Conservation (phyloP, 495 filamentous ascomycete species). For the Opeltia flavorubescens region DNA sequence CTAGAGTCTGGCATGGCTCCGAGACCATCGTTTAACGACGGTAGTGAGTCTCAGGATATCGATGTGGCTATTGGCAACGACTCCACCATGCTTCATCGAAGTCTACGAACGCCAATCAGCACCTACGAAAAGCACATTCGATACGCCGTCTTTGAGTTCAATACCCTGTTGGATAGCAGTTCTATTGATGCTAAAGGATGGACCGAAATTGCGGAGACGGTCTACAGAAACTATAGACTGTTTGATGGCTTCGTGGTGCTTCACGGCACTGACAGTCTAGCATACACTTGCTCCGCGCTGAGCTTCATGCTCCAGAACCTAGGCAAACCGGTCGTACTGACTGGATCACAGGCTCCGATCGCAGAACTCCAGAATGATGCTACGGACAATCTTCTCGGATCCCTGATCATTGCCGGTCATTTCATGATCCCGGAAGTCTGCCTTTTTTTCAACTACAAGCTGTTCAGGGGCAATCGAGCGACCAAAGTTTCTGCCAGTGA, state of each 20-base stretch:
- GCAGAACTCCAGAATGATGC: constrained; percentile 87
- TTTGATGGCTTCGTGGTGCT: constrained; percentile 93
- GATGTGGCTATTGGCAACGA: constrained; percentile 38
- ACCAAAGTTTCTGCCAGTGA: constrained; percentile 81
- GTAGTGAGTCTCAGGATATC: constrained; percentile 40
- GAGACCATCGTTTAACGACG: constrained; percentile 81
- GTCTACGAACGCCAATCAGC: constrained; percentile 66
- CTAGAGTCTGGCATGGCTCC: constrained; percentile 70
- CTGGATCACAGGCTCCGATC: constrained; percentile 86
- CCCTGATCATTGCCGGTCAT: constrained; percentile 85
- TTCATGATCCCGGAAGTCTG: constrained; percentile 96
- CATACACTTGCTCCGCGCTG: constrained; percentile 82
- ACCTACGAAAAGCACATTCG: constrained; percentile 71
- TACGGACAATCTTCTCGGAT: constrained; percentile 87
- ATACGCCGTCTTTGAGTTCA: constrained; percentile 79
- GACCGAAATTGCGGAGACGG: constrained; percentile 64
- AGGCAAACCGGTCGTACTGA: constrained; percentile 83
- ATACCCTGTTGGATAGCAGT: constrained; percentile 75
- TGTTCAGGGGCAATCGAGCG: constrained; percentile 82
- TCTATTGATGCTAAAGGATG: constrained; percentile 85
- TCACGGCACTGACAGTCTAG: constrained; percentile 90
- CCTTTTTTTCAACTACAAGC: constrained; percentile 84
- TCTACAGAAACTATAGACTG: constrained; percentile 66
- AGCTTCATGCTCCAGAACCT: constrained; percentile 91
- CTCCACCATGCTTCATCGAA: constrained; percentile 32